Evolutionary conservation across 139 green algal genomes (phyloP).

Genomic region (Chlorella sp.): DNA sequence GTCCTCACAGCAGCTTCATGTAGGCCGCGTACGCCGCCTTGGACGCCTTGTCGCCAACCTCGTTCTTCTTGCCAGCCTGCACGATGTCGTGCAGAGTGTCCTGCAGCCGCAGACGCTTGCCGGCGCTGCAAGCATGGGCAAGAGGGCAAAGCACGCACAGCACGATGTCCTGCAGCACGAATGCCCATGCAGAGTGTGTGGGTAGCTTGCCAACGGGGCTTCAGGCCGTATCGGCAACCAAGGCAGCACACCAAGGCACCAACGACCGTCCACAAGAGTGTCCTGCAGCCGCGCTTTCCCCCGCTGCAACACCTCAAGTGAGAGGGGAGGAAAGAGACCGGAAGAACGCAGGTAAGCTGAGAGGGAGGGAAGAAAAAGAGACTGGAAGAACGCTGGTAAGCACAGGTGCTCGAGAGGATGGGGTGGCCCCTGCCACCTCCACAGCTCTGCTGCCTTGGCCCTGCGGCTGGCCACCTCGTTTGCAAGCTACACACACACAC

Average conservation of each 20-base stretch:
- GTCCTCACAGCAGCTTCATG: conserved; percentile 7
- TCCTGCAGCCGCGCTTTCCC: neutral
- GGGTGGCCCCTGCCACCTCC: no score
- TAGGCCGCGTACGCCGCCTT: conserved; percentile 10
- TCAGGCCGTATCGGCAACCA: neutral
- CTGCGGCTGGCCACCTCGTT: no score
- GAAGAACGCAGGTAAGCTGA: no score
- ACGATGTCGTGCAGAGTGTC: conserved; percentile 18
- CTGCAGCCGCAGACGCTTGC: neutral
- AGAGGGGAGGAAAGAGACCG: no score
- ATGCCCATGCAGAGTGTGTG: no score
- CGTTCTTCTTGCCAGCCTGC: conserved; percentile 7
- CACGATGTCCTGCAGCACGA: no score
- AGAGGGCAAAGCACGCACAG: neutral
- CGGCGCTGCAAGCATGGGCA: neutral
- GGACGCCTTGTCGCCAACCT: conserved; percentile 2
- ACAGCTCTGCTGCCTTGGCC: no score
- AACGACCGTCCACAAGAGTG: neutral
- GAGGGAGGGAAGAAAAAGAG: no score
- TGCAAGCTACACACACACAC: no score
- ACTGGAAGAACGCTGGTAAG: no score
- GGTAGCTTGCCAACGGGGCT: neutral
- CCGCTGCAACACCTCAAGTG: neutral
- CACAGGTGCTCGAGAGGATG: no score
- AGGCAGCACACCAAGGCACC: neutral